Evolutionary conservation across 805 yeast species (phyloP).

Genomic region (Cephaloascus albidus): DNA sequence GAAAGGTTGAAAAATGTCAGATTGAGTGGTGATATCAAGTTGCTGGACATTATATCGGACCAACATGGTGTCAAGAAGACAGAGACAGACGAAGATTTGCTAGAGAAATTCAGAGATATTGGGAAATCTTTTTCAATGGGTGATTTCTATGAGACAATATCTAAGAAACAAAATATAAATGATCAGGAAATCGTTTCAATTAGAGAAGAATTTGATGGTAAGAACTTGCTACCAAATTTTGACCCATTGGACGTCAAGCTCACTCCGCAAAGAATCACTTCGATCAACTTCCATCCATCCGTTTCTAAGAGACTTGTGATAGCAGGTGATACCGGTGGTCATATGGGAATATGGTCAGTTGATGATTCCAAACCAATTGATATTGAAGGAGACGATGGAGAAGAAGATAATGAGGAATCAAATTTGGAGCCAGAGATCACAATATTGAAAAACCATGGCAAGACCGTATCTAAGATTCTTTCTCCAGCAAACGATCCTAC

Average conservation of each 20-base stretch:
- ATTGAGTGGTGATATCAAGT: conserved; percentile 54
- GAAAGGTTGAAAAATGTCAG: conserved; percentile 47
- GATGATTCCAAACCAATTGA: conserved; percentile 15
- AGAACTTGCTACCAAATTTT: conserved; percentile 44
- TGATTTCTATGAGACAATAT: conserved; percentile 54
- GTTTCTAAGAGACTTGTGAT: conserved; percentile 49
- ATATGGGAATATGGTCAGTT: conserved; percentile 83
- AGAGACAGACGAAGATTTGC: conserved; percentile 21
- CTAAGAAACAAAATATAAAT: conserved; percentile 21
- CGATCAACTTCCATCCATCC: conserved; percentile 72
- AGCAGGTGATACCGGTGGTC: conserved; percentile 89
- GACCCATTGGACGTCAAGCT: conserved; percentile 67
- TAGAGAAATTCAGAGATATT: conserved; percentile 23
- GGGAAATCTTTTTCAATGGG: conserved; percentile 55
- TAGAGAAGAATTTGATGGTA: conserved; percentile 43
- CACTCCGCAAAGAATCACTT: conserved; percentile 63
- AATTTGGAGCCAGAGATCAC: conserved; percentile 42
- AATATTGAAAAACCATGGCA: conserved; percentile 66
- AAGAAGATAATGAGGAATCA: conserved; percentile 24
- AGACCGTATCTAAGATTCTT: conserved; percentile 56
- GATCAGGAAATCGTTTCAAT: conserved; percentile 33
- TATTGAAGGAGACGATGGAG: conserved; percentile 25
- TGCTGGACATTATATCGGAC: conserved; percentile 48
- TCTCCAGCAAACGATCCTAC: conserved; percentile 40
- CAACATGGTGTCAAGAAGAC: conserved; percentile 12